Base-by-base conservation (phyloP, 2,329 filamentous ascomycete species). In the Teratosphaeriaceae sp. region DNA sequence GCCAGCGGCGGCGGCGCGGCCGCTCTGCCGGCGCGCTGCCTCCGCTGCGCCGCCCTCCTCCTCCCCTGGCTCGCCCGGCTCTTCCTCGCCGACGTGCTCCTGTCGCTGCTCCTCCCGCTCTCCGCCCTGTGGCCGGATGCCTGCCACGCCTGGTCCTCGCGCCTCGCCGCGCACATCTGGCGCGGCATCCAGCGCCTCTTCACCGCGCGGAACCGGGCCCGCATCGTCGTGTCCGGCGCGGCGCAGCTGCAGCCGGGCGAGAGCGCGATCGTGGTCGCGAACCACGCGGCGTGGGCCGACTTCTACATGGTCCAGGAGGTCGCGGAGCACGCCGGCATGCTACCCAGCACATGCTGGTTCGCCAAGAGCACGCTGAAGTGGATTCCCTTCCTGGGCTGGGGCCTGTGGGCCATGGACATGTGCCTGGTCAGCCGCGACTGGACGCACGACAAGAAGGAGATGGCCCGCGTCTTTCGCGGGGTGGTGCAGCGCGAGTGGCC, bases 251-350 rank as follows among this genome's bases (percentile, higher is more conserved):
- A 74, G 1, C 42, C 46, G 9, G 67, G 66, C n/a, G 78, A 82
- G 60, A 78, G 73, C 20, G 78, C 76, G 42, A 72, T 82, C 41
- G 74, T 82, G 23, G 63, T 82, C 41, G 66, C 71, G 42, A 80
- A 82, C 57, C 78, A 81, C 60, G 71, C 79, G 29, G 70, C 68
- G 40, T 82, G 78, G 78, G 67, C 70, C 44, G 78, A 82, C 59
- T 80, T 82, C 56, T 82, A 80, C 64, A 72, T 80, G 67, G 76
- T 81, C 49, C 77, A 82, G 60, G 70, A 71, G 27, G 60, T 80
- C 31, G 78, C 78, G 12, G 52, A 72, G 37, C 65, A 65, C 31
- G 62, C 73, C 11, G 70, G 68, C 42, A 82, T 82, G 79, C 68
- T 82, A 6, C 68, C 73, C n/a, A 67, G 75, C 39, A 80, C 75